These are phyloP conservation scores for Pythium rishiriense DNA, from an alignment of 352 stramenopile species.

Conservation along the genomic window DNA sequence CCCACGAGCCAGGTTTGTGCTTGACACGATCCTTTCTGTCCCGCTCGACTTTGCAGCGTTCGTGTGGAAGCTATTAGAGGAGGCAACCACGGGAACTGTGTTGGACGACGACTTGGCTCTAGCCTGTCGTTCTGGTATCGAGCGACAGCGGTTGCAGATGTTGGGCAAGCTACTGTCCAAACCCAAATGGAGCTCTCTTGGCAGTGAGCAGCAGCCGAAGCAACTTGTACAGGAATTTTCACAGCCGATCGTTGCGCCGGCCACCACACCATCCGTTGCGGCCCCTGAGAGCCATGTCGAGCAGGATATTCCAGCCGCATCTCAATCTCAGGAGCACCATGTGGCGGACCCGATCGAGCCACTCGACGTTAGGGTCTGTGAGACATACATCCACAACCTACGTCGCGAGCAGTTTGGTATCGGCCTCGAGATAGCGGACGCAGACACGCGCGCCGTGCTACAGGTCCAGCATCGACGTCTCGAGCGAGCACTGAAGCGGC, in stretches of 20 bases:
- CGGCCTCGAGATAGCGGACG: constrained; percentile 61
- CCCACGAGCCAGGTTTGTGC: constrained; percentile 28
- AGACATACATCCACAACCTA: constrained; percentile 58
- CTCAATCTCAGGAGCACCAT: neutral
- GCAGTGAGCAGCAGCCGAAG: neutral
- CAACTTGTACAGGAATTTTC: neutral
- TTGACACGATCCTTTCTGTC: constrained; percentile 55
- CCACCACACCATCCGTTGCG: neutral
- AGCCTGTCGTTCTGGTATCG: constrained; percentile 4
- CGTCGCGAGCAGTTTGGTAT: constrained; percentile 81
- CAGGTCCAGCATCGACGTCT: constrained; percentile 76
- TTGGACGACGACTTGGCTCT: constrained; percentile 7
- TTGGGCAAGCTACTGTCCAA: constrained; percentile 11
- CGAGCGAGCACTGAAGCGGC: constrained; percentile 78
- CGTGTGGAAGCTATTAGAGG: constrained; percentile 41
- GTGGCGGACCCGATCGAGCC: neutral
- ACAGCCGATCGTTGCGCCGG: too few relatives aligned
- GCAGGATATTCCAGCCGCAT: neutral
- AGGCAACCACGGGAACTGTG: neutral
- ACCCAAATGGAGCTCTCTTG: constrained; percentile 1
- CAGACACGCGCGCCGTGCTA: constrained; percentile 55
- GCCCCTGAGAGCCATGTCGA: neutral
- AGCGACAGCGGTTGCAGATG: constrained; percentile 17
- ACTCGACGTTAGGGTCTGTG: constrained; percentile 28
- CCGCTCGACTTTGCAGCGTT: constrained; percentile 59